Evolutionary conservation across 2,329 filamentous ascomycete species (phyloP), one percentile per base, ranked within the genome.

Genomic region (Aphanocladium album): DNA sequence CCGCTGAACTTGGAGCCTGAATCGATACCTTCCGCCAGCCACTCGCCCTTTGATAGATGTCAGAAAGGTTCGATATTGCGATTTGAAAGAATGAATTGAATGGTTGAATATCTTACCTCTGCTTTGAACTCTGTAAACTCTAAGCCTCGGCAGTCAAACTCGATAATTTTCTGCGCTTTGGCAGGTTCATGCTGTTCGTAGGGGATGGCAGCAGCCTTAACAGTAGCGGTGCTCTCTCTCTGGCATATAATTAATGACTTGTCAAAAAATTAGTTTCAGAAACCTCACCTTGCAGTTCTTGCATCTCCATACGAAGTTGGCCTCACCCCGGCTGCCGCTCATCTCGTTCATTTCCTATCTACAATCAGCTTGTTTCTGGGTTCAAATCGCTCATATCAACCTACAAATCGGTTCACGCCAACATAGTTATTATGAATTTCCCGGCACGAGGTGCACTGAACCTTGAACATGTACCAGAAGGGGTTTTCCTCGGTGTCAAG

Each of bases 241-340:
- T 93, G 1, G 6, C 7, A 6, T 33, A 1, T 5, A 5, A 11
- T 49, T 23, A 49, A 37, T 12, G 41, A 21, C n/a, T 9, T n/a
- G 21, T 3, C 45, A 14, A 5, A 4, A 30, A 6, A 39, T 14
- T 47, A 2, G 16, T 5, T 23, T 21, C 16, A 23, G 9, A 12
- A 14, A 19, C 19, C 77, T 33, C 67, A 95, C 92, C 85, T 95
- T 96, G 87, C 95, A 99, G 72, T 95, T 93, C 77, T 96, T 96
- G 83, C 95, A 99, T 74, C 87, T 93, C 93, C 95, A 99, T n/a
- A 99, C 95, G 75, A 99, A 99, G 76, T 98, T 98, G 63, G 95
- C 95, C 75, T 98, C 93, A 65, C 95, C 95, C 70, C 91, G 85
- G 74, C 93, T 97, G 39, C 93, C 93, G 65, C 91, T 95, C 74